Evolutionary conservation across 1,284 basidiomycete species (phyloP).

Genomic region (Moesziomyces sp.): DNA sequence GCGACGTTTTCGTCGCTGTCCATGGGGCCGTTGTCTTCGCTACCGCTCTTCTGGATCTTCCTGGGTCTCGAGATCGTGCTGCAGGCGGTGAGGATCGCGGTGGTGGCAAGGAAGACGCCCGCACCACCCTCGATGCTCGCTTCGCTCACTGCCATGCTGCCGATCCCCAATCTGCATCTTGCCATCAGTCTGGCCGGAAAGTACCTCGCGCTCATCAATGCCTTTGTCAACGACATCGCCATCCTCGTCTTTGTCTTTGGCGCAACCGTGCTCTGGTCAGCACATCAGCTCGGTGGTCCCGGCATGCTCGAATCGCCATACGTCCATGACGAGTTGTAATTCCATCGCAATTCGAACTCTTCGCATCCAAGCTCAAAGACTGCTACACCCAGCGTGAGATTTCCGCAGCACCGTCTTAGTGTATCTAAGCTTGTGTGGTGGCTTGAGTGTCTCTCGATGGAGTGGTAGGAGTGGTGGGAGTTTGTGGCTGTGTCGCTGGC

Average conservation of each 20-base stretch:
- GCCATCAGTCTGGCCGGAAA: slow-evolving; percentile 23
- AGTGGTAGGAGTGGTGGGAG: background rate
- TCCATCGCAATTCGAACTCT: too few species aligned
- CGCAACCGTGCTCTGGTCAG: slow-evolving; percentile 39
- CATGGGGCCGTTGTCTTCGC: background rate
- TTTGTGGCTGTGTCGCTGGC: too few species aligned
- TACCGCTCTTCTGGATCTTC: slow-evolving; percentile 65
- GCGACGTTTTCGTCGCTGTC: slow-evolving; percentile 1
- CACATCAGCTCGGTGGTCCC: slow-evolving; percentile 24
- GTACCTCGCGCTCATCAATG: slow-evolving; percentile 40
- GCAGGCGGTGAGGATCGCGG: slow-evolving; percentile 52
- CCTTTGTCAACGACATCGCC: slow-evolving; percentile 48
- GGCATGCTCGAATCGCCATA: slow-evolving; percentile 18
- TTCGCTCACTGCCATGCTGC: slow-evolving; percentile 29
- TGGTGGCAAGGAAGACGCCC: slow-evolving; percentile 37
- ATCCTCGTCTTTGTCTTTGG: slow-evolving; percentile 59
- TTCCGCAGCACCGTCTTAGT: background rate
- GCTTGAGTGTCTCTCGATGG: background rate
- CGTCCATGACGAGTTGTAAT: slow-evolving; percentile 35
- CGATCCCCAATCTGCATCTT: slow-evolving; percentile 37
- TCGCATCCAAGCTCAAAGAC: background rate
- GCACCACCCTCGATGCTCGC: slow-evolving; percentile 35
- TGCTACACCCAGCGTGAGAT: background rate
- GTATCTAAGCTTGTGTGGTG: background rate
- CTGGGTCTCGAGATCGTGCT: slow-evolving; percentile 58